Evolutionary conservation across 1,284 basidiomycete genomes (phyloP).

Genomic region (Cryptococcus sp.): DNA sequence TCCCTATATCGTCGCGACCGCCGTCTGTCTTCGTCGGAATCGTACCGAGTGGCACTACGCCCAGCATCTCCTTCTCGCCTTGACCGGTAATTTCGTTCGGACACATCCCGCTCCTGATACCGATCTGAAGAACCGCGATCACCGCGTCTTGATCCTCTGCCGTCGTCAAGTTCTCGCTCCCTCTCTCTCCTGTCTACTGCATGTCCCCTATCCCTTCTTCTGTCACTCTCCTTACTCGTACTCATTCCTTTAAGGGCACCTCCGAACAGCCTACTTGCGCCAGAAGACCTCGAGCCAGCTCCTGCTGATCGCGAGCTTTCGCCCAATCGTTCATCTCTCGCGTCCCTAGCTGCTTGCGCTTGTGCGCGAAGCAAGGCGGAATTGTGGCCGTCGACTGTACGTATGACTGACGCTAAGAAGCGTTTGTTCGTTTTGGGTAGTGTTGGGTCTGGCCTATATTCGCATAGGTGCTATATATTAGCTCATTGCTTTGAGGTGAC

Average conservation of each 20-base stretch:
- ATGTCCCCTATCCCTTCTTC: slow-evolving; percentile 1
- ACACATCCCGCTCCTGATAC: not conserved
- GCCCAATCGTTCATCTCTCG: slow-evolving; percentile 52
- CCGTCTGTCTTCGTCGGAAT: no score
- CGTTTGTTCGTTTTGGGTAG: slow-evolving; percentile 85
- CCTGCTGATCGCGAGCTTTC: slow-evolving; percentile 8
- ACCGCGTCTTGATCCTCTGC: slow-evolving; percentile 38
- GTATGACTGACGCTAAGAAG: slow-evolving; percentile 82
- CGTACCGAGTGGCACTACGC: no score
- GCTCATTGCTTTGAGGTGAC: not conserved
- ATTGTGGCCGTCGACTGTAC: slow-evolving; percentile 89
- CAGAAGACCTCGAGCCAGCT: slow-evolving; percentile 10
- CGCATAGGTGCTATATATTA: not conserved
- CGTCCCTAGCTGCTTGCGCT: slow-evolving; percentile 69
- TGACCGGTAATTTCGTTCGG: no score
- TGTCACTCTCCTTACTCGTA: slow-evolving; percentile 48
- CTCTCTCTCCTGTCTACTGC: slow-evolving; percentile 11
- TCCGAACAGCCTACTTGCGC: slow-evolving; percentile 40
- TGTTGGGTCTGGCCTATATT: slow-evolving; percentile 44
- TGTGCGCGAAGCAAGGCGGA: slow-evolving; percentile 75
- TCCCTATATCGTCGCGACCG: no score
- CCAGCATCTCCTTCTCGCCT: no score
- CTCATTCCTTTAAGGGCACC: slow-evolving; percentile 36
- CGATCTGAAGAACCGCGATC: not conserved
- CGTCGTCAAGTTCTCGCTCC: slow-evolving; percentile 55